A percentile compares a stretch with the other conserved stretches of the same genome.
Evolutionary conservation across 2,329 filamentous ascomycete genomes (phyloP).

Genomic region (Neonectria sp.): DNA sequence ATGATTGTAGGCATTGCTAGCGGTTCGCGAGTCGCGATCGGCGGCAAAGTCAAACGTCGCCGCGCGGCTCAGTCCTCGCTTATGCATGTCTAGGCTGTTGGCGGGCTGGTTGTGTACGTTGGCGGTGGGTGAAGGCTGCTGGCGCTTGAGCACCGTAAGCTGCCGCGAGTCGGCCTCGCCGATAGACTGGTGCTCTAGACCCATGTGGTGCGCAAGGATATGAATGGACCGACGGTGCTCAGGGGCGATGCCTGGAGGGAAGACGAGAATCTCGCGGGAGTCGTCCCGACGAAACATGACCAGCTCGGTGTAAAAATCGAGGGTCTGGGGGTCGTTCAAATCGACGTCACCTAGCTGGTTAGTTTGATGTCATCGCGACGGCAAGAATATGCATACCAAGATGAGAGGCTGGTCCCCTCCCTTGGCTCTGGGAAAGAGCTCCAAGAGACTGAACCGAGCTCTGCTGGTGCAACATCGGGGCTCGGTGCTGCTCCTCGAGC

Average conservation of each 20-base stretch:
- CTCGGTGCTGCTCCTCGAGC: constrained; percentile 94
- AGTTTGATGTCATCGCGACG: constrained; percentile 26
- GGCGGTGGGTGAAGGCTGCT: constrained; percentile 66
- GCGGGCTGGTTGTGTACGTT: constrained; percentile 72
- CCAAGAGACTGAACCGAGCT: constrained; percentile 86
- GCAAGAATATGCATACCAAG: constrained; percentile 57
- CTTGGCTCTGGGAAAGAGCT: constrained; percentile 76
- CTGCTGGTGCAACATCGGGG: constrained; percentile 85
- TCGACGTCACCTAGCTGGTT: constrained; percentile 76
- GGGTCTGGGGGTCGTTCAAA: constrained; percentile 89
- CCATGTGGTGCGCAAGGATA: constrained; percentile 95
- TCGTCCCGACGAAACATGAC: constrained; percentile 89
- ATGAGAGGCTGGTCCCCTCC: constrained; percentile 58
- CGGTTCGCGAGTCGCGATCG: constrained; percentile 77
- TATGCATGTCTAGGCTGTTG: constrained; percentile 81
- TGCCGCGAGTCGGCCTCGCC: constrained; percentile 90
- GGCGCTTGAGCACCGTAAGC: constrained; percentile 87
- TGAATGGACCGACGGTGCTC: constrained; percentile 92
- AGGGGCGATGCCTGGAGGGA: constrained; percentile 85
- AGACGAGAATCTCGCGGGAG: constrained; percentile 84
- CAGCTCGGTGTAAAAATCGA: constrained; percentile 92
- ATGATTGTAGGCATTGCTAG: constrained; percentile 77
- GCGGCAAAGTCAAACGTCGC: constrained; percentile 98
- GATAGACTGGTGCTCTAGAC: constrained; percentile 89
- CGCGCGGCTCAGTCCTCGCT: constrained; percentile 89